Base-by-base conservation (phyloP, 441 rosid species). In the Erysimum pusillum region DNA sequence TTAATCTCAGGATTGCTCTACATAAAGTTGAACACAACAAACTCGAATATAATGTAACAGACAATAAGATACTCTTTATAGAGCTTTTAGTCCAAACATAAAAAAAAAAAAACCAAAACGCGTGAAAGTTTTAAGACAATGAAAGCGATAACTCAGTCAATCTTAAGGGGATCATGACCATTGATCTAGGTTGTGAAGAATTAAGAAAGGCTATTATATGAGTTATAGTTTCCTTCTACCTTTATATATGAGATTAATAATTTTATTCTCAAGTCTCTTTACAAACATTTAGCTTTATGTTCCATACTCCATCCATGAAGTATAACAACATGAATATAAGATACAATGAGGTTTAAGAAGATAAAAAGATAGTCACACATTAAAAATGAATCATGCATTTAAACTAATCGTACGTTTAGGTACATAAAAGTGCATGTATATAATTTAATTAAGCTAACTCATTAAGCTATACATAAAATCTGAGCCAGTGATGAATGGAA, bases 271-370 rank as follows among this genome's bases (percentile, higher is more conserved):
- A 25, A 49, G 13, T 49, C 56, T 20, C 32, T 20, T 20, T 6
- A 53, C 7, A 53, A 0, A 53, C 15, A 22, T 53, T 53, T 11
- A 5, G 17, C 13, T 13, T 4, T 28, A 54, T 13, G 9, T 8
- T 54, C 9, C 1, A 31, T 28, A 54, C 38, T 28, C 20, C 12
- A n/a, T 56, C 36, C 2, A 13, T 14, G 17, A 13, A 54, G 1
- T 56, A 56, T 56, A 17, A 14, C 20, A 56, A 56, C 20, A 56
- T 56, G 61, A 56, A 56, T 25, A 25, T 17, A 22, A 51, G 58
- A 25, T 53, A 22, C 3, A 10, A 11, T 1, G 9, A 53, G 9
- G 9, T 53, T 8, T 53, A 53, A 5, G 8, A 53, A 12, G 32
- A 5, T 7, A 22, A 49, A 51, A 20, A 10, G 32, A 7, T 25